phyloP scores from a whole-genome alignment of 2,329 filamentous ascomycete species.

The Septoria linicola region DNA sequence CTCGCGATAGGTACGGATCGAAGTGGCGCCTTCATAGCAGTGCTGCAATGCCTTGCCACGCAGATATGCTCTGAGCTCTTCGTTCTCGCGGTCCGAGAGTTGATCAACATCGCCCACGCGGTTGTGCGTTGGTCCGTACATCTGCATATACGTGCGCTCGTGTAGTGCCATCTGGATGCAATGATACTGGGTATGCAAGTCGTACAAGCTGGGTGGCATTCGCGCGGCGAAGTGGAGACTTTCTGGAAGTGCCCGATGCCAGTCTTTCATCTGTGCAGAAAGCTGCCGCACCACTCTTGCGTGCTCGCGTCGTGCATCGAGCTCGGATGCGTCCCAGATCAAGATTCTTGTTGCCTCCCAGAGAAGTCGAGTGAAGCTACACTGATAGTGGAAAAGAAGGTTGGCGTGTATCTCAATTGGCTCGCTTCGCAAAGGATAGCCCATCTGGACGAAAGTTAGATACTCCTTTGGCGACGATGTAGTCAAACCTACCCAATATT shows the following conservation, averaged over 20 bases:
- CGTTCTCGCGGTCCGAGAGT: background rate
- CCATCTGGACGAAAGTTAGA: slow-evolving; percentile 3
- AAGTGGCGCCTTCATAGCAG: slow-evolving; percentile 8
- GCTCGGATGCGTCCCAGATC: slow-evolving; percentile 7
- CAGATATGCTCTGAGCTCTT: background rate
- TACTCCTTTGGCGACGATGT: background rate
- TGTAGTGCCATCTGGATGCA: slow-evolving; percentile 12
- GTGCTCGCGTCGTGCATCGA: slow-evolving; percentile 4
- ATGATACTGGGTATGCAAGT: slow-evolving; percentile 10
- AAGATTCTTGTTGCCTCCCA: slow-evolving; percentile 12
- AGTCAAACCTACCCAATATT: slow-evolving; percentile 4
- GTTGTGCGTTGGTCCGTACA: slow-evolving; percentile 4
- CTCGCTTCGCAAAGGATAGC: slow-evolving; percentile 4
- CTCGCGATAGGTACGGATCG: slow-evolving; percentile 10
- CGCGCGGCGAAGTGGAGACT: background rate
- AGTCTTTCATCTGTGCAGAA: background rate
- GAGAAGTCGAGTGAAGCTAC: background rate
- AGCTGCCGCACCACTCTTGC: background rate
- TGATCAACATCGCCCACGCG: background rate
- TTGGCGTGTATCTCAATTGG: slow-evolving; percentile 6
- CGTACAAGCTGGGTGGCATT: slow-evolving; percentile 9
- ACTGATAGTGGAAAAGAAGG: slow-evolving; percentile 4
- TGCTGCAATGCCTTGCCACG: background rate
- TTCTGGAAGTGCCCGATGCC: slow-evolving; percentile 1
- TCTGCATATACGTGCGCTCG: slow-evolving; percentile 9